Evolutionary conservation across 108 stramenopile species (phyloP), one percentile per base, ranked within the genome.

Genomic region (Poteriospumella lacustris): DNA sequence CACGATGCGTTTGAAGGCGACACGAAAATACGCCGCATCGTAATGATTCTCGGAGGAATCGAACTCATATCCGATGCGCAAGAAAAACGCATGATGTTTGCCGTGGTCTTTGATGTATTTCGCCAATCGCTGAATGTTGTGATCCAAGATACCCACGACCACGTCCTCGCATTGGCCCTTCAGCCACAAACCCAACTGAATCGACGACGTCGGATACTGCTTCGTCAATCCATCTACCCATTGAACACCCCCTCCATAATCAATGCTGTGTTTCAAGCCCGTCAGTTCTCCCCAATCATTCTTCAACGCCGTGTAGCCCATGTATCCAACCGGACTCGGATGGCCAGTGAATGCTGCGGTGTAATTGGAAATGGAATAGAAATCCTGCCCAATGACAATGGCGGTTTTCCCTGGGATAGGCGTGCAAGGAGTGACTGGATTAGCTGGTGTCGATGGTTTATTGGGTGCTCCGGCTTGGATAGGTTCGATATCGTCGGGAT

Each of bases 41-140:
- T 78, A 78, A 1, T 68, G 26, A 33, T 78, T 78, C 19, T 1
- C 39, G 12, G 41, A 34, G 2, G 0, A 29, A 38, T 78, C 77
- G 33, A 78, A 78, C 59, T 78, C 77, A 62, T 78, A 78, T 34
- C 77, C 77, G 15, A 78, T 68, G 19, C 77, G 64, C 0, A 78
- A 0, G 40, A 41, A 39, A 62, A 78, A 44, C 5, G 41, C 44
- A 73, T 52, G 12, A 33, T 5, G 26, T 26, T 12, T 12, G 28
- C 64, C 36, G 70, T 3, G 5, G 28, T 19, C 15, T 34, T 64
- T 64, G 15, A 73, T 44, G 36, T 52, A 42, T 5, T 44, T 52
- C 5, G 36, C 41, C 24, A 73, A 56, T 3, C 9, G 9, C 26
- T 73, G 26, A 56, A 73, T 73, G 9, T 73, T 9, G 28, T 73